Evolutionary conservation across 495 filamentous ascomycete species (phyloP), one percentile per base, ranked within the genome.

Genomic region (Annulohypoxylon nitens): DNA sequence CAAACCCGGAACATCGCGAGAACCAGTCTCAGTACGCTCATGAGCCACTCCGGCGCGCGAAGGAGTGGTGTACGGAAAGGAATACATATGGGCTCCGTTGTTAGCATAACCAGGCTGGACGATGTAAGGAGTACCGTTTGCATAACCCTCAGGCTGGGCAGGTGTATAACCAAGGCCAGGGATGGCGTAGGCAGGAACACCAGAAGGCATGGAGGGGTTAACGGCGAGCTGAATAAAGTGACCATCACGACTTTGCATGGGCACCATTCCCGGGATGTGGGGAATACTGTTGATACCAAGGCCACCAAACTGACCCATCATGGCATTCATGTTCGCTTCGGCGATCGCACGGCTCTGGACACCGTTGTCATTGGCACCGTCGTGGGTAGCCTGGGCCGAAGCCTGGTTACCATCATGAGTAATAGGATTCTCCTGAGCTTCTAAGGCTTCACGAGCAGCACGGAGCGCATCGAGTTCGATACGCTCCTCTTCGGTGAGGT

Each of bases 1-100:
- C 39, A 90, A 80, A 34, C 81, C 87, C 4, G 88, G 88, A 54
- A 89, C 83, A 33, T 88, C 86, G 55, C 84, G 73, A 39, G 74
- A 81, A 59, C 76, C 77, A 54, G 77, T 78, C 18, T 86, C 83
- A 14, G 76, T 71, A 55, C 70, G 81, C 53, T 82, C 80, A 55
- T 81, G 81, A 0, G 82, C 75, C 50, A 80, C 75, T 6, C 67
- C 61, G 23, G 82, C 67, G 7, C 84, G 81, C 20, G 81, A 83
- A 9, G 84, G 84, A 4, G 86, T 87, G 74, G 86, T 87, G 74
- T 86, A 87, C 14, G 86, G 85, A 79, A 78, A 81, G 66, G 70
- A 72, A 51, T 80, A 77, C n/a, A 81, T 65, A 16, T 74, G 57
- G 43, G 20, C 43, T 30, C n/a, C 41, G 16, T 50, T 50, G 67